Conservation (phyloP, 805 yeast genomes). For the Ogataea neopini region DNA sequence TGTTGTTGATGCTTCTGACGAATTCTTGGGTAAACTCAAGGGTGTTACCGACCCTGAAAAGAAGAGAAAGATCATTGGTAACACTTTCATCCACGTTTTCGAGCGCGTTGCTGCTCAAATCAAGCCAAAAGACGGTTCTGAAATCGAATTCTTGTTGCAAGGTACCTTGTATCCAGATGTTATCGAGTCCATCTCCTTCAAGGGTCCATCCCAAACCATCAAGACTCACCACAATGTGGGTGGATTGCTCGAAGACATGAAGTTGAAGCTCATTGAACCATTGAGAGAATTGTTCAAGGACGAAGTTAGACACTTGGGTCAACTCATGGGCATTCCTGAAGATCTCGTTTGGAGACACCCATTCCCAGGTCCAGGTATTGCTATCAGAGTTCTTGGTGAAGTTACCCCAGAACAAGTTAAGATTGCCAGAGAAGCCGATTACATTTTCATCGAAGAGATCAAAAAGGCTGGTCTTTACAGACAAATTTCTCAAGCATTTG, state of each 20-base stretch:
- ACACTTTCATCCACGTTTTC: constrained; percentile 94
- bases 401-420: constrained; percentile 91
- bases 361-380: constrained; percentile 99
- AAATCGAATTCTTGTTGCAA: constrained; percentile 90
- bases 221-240: constrained; percentile 99
- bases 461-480: constrained; percentile 89
- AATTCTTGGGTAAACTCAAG: constrained; percentile 80
- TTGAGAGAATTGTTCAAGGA: constrained; percentile 98
- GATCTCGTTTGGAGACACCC: constrained; percentile 99
- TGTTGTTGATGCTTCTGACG: constrained; percentile 91
- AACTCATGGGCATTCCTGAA: constrained; percentile 90
- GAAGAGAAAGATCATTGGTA: constrained; percentile 98
- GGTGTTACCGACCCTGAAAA: constrained; percentile 98
- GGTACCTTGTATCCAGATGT: constrained; percentile 99
- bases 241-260: constrained; percentile 96
- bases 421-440: constrained; percentile 97
- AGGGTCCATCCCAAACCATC: constrained; percentile 99
- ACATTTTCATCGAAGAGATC: constrained; percentile 94
- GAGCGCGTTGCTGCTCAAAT: constrained; percentile 94
- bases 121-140: constrained; percentile 84
- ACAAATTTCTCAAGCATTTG: constrained; percentile 96
- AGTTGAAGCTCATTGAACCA: constrained; percentile 96
- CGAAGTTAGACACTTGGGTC: constrained; percentile 96
- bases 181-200: constrained; percentile 96
- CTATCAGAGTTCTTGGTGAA: constrained; percentile 96